Evolutionary conservation across 148 eudicot species (phyloP), one percentile per base, ranked within the genome.

Genomic region (Euryodendron excelsum): DNA sequence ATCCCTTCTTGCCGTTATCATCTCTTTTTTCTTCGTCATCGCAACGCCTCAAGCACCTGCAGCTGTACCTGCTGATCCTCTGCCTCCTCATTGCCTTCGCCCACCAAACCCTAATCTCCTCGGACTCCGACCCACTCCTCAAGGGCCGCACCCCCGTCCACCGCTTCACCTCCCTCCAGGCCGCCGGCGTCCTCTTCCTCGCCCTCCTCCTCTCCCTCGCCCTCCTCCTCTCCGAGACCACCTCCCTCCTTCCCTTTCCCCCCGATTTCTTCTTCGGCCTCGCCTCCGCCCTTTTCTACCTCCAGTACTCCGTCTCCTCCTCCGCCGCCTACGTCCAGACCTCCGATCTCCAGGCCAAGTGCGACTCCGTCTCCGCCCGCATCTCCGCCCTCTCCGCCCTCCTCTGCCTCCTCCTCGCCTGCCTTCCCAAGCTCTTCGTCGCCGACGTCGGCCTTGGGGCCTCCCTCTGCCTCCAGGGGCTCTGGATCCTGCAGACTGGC

Each of bases 401-500:
- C 33, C 69, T 90, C 20, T 89, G 80, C 68, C 85, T 90, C 31
- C n/a, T 70, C 37, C 89, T 95, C 20, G 94, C 99, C 62, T 68
- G 85, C 63, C 68, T 59, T 31, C 99, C 96, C 0, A 80, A 86
- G 71, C 84, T 93, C 5, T 93, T 90, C 27, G 80, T 90, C 3
- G 88, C 91, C 1, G 97, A 95, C 37, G 85, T 87, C 0, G 90
- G 73, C 0, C 83, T 95, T 0, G 88, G 90, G 2, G 92, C 83
- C 1, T 84, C 94, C 0, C 4, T 95, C 3, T 77, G 82, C 45
- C 74, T 95, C 0, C 96, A 93, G 70, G 97, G 97, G 0, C 74
- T 95, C 0, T 95, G 97, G 99, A 82, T 86, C 0, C 70, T 95
- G 5, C 97, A 95, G 78, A 88, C 92, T 0, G 94, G 94, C 0